Evolutionary conservation across 352 stramenopile species (phyloP).

Genomic region (Plasmopara muralis): DNA sequence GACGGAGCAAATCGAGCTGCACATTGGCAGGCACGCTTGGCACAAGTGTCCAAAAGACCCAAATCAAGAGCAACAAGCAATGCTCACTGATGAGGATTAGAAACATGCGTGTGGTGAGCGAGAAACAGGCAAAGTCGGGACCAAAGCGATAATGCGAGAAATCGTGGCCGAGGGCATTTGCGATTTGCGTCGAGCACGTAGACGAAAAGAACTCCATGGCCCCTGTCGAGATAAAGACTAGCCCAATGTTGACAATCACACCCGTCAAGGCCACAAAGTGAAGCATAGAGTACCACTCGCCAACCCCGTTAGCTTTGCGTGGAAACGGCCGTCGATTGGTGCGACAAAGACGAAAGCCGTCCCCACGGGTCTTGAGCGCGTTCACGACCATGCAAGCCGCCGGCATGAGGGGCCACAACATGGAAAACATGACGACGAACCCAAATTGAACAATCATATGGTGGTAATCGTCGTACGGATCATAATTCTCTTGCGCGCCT

Average conservation of each 20-base stretch:
- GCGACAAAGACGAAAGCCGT: slow-evolving; percentile 66
- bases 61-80: slow-evolving; percentile 47
- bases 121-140: slow-evolving; percentile 70
- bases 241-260: slow-evolving; percentile 68
- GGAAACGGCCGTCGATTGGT: slow-evolving; percentile 70
- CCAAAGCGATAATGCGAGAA: slow-evolving; percentile 65
- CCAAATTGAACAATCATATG: slow-evolving; percentile 76
- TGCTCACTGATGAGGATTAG: slow-evolving; percentile 78
- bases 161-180: slow-evolving; percentile 44
- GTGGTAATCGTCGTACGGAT: slow-evolving; percentile 79
- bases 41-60: slow-evolving; percentile 61
- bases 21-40: slow-evolving; percentile 53
- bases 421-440: slow-evolving; percentile 85
- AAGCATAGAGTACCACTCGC: slow-evolving; percentile 68
- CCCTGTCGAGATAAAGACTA: slow-evolving; percentile 75
- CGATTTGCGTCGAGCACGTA: slow-evolving; percentile 45
- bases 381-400: slow-evolving; percentile 72
- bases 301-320: slow-evolving; percentile 62
- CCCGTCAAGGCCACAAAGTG: slow-evolving; percentile 57
- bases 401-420: slow-evolving; percentile 78
- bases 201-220: slow-evolving; percentile 68
- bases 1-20: slow-evolving; percentile 55
- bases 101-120: slow-evolving; percentile 65
- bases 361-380: slow-evolving; percentile 69
- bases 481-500: slow-evolving; percentile 69